A percentile compares a stretch with the other conserved stretches of the same genome.
phyloP scores from a whole-genome alignment of 305 asterid genomes.

The Fraxinus latifolia region DNA sequence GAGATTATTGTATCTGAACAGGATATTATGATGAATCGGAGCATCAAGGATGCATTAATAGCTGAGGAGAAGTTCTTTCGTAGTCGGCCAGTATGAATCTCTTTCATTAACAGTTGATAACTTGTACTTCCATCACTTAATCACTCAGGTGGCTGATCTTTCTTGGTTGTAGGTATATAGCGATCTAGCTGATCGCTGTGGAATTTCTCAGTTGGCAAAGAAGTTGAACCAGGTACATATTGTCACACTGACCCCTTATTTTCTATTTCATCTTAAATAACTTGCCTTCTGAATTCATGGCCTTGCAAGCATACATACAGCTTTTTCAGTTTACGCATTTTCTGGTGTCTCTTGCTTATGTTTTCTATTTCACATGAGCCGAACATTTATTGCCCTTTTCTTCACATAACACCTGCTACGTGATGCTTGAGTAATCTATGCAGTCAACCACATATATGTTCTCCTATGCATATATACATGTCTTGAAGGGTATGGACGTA shows the following conservation, averaged over 20 bases:
- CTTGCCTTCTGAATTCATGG: background rate
- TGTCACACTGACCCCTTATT: slow-evolving; percentile 2
- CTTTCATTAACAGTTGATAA: slow-evolving; percentile 27
- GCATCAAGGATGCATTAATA: slow-evolving; percentile 83
- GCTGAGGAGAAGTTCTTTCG: slow-evolving; percentile 96
- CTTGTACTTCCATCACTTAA: slow-evolving; percentile 7
- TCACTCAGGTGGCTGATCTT: slow-evolving; percentile 1
- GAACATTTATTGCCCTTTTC: background rate
- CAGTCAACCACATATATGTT: background rate
- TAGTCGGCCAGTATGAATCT: slow-evolving; percentile 71
- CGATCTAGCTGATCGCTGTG: slow-evolving; percentile 84
- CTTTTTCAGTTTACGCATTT: background rate
- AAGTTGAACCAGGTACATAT: slow-evolving; percentile 88
- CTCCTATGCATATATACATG: slow-evolving; percentile 5
- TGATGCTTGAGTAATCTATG: slow-evolving; percentile 10
- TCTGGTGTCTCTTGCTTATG: background rate
- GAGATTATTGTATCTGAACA: slow-evolving; percentile 31
- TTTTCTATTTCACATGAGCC: background rate
- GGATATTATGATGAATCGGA: slow-evolving; percentile 77
- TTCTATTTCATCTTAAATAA: slow-evolving; percentile 1
- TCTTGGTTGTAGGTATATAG: slow-evolving; percentile 65
- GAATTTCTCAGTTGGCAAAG: slow-evolving; percentile 86
- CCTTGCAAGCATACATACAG: background rate
- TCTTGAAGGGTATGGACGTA: background rate
- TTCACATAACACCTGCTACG: slow-evolving; percentile 11